Percentiles rank a stretch among this genome's conserved stretches.
These are phyloP conservation scores for Phytopythium ostracodes DNA, from an alignment of 352 stramenopile genomes.

Conservation along the genomic window DNA sequence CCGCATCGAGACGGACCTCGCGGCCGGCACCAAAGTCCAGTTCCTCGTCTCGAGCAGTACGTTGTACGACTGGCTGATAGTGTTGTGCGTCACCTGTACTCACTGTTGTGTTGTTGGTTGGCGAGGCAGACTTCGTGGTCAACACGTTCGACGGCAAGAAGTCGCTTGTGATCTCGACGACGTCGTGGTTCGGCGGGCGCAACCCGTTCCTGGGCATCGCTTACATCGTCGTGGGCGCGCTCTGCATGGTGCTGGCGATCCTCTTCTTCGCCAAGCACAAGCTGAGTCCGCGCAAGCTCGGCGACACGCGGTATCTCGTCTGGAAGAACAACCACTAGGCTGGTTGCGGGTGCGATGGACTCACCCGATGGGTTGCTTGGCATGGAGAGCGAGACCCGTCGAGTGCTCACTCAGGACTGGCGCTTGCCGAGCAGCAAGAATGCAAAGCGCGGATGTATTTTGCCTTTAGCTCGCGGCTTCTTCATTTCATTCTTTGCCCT, in stretches of 20 bases:
- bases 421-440: not conserved
- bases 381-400: not conserved
- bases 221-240: slow-evolving; percentile 94
- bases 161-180: slow-evolving; percentile 95
- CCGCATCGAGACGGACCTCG: slow-evolving; percentile 93
- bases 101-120: not conserved
- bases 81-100: not conserved
- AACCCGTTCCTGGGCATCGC: slow-evolving; percentile 95
- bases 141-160: slow-evolving; percentile 95
- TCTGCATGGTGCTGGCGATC: slow-evolving; percentile 92
- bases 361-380: not conserved
- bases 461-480: not conserved
- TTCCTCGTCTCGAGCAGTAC: slow-evolving; percentile 92
- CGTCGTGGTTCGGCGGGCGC: slow-evolving; percentile 94
- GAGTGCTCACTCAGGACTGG: not conserved
- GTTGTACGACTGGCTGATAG: slow-evolving; percentile 11
- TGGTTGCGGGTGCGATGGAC: not conserved
- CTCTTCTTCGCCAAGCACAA: slow-evolving; percentile 97
- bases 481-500: slow-evolving; percentile 5
- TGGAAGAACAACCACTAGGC: slow-evolving; percentile 94
- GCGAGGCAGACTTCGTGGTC: slow-evolving; percentile 94
- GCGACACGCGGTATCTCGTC: slow-evolving; percentile 93
- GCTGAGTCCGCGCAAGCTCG: slow-evolving; percentile 93
- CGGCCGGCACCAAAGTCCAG: slow-evolving; percentile 83
- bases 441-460: not conserved